Conservation (phyloP, 164 flowering plant genomes). For the grape (Vitis vinifera) region ASM3070453v1 NC_081821.1:6513501-6514000, state of each 20-base stretch:
- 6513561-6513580: conserved; percentile 50
- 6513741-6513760: conserved; percentile 37
- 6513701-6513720: conserved; percentile 45
- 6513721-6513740: conserved; percentile 48
- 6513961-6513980: no score
- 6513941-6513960: no score
- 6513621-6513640: background rate
- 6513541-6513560: conserved; percentile 42
- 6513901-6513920: no score
- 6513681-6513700: conserved; percentile 27
- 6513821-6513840: no score
- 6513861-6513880: no score
- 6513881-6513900: no score
- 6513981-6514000: no score
- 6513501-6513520: conserved; percentile 58
- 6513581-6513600: conserved; percentile 41
- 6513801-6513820: no score
- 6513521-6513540: conserved; percentile 45
- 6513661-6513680: background rate
- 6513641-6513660: conserved; percentile 25
- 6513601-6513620: conserved; percentile 36
- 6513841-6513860: no score
- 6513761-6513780: conserved; percentile 47
- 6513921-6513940: no score
- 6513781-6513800: conserved; percentile 28